Conservation (phyloP, 1,284 basidiomycete genomes). For the Salmacisia buchloeana region DNA sequence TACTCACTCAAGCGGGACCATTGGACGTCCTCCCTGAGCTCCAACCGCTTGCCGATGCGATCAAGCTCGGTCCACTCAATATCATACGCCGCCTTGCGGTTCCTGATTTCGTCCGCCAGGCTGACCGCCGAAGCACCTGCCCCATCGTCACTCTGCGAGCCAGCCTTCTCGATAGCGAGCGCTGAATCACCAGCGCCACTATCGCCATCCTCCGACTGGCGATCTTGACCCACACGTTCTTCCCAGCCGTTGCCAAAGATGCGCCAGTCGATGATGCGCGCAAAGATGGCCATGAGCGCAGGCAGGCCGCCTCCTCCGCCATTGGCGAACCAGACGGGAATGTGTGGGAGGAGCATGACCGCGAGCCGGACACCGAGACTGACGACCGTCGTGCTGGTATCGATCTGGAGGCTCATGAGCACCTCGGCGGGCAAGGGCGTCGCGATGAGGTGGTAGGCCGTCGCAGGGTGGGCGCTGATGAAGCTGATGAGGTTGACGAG, state of each 20-base stretch:
- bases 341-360: slow-evolving; percentile 47
- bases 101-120: slow-evolving; percentile 1
- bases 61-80: slow-evolving; percentile 33
- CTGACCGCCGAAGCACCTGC: background rate
- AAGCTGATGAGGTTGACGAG: slow-evolving; percentile 42
- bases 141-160: background rate
- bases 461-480: slow-evolving; percentile 37
- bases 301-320: slow-evolving; percentile 39
- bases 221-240: slow-evolving; percentile 22
- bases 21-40: slow-evolving; percentile 24
- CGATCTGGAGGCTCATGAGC: slow-evolving; percentile 33
- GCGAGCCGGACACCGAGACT: slow-evolving; percentile 38
- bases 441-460: slow-evolving; percentile 42
- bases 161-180: background rate
- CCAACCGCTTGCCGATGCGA: slow-evolving; percentile 34
- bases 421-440: slow-evolving; percentile 36
- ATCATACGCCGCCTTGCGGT: slow-evolving; percentile 20
- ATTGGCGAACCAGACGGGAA: slow-evolving; percentile 42
- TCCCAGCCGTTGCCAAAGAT: slow-evolving; percentile 35
- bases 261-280: slow-evolving; percentile 41
- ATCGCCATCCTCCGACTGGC: slow-evolving; percentile 16
- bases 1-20: slow-evolving; percentile 30
- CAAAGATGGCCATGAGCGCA: slow-evolving; percentile 38
- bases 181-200: background rate
- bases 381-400: slow-evolving; percentile 34